These are phyloP conservation scores for Coprinopsis marcescibilis DNA, from an alignment of 768 basidiomycete species.

Conservation along the genomic window DNA sequence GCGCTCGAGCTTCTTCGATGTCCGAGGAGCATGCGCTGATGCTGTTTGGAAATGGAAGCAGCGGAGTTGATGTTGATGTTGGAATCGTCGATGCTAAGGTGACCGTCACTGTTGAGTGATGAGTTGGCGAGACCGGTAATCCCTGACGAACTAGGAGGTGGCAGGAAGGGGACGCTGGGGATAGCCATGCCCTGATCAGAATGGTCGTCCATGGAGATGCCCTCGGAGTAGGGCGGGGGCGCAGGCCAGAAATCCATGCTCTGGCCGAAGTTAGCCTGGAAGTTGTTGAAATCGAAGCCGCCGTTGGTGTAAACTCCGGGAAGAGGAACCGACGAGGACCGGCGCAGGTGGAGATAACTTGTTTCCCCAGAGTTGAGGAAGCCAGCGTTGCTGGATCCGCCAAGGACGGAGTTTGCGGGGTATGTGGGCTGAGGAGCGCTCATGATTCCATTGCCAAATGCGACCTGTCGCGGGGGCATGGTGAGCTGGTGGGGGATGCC, in stretches of 20 bases:
- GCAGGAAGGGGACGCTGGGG: slow-evolving; percentile 38
- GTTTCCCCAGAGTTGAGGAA: slow-evolving; percentile 2
- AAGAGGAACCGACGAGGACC: slow-evolving; percentile 61
- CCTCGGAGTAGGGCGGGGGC: neutral
- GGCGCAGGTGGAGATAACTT: slow-evolving; percentile 36
- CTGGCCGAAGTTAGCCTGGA: slow-evolving; percentile 18
- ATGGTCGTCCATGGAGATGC: neutral
- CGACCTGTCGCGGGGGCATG: slow-evolving; percentile 12
- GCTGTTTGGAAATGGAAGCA: slow-evolving; percentile 11
- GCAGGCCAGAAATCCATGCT: neutral
- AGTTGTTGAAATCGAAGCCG: slow-evolving; percentile 11
- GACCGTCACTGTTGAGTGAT: slow-evolving; percentile 1
- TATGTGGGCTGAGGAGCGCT: slow-evolving; percentile 14
- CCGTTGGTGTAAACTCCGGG: slow-evolving; percentile 32
- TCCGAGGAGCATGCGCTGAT: slow-evolving; percentile 13
- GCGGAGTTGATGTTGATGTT: slow-evolving; percentile 5
- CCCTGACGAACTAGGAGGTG: slow-evolving; percentile 23
- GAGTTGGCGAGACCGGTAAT: slow-evolving; percentile 10
- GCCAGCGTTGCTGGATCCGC: slow-evolving; percentile 5
- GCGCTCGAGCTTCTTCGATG: slow-evolving; percentile 14
- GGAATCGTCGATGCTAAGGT: slow-evolving; percentile 6
- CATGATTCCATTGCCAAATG: slow-evolving; percentile 11
- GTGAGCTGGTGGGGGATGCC: neutral
- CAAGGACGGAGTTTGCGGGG: slow-evolving; percentile 9
- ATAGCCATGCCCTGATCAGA: slow-evolving; percentile 28